These are phyloP conservation scores for Leishmania braziliensis DNA, from an alignment of 208 protist species.

Conservation along the genomic window DNA sequence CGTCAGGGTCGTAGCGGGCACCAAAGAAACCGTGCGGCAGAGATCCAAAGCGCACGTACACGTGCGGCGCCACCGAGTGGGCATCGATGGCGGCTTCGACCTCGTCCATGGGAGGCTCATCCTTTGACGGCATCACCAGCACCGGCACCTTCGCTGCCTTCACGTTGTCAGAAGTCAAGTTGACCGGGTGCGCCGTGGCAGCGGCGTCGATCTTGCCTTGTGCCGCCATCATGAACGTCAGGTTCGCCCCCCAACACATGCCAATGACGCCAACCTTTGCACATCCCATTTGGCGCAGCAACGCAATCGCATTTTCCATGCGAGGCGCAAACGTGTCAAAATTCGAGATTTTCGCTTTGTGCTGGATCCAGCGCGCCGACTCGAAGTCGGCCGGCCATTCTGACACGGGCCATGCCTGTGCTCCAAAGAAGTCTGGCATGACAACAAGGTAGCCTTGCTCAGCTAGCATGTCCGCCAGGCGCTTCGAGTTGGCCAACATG, in stretches of 20 bases:
- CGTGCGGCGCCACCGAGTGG: constrained; percentile 22
- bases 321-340: constrained; percentile 23
- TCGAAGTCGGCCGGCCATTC: constrained; percentile 48
- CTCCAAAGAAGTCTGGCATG: constrained; percentile 63
- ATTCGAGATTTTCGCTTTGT: background rate
- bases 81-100: constrained; percentile 38
- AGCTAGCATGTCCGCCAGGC: constrained; percentile 48
- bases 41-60: constrained; percentile 46
- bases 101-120: constrained; percentile 45
- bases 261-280: constrained; percentile 45
- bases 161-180: constrained; percentile 18
- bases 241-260: constrained; percentile 60
- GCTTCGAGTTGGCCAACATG: constrained; percentile 48
- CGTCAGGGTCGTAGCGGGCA: constrained; percentile 42
- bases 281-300: constrained; percentile 48
- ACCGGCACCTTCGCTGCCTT: constrained; percentile 28
- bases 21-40: constrained; percentile 64
- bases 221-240: constrained; percentile 32
- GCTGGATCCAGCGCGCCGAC: background rate
- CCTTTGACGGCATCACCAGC: constrained; percentile 51
- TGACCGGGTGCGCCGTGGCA: constrained; percentile 43
- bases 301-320: constrained; percentile 33
- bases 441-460: constrained; percentile 50
- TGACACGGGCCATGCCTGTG: constrained; percentile 29
- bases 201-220: constrained; percentile 37